These are phyloP conservation scores for Rhizopogon sp. DNA, from an alignment of 768 basidiomycete species.

Conservation along the genomic window DNA sequence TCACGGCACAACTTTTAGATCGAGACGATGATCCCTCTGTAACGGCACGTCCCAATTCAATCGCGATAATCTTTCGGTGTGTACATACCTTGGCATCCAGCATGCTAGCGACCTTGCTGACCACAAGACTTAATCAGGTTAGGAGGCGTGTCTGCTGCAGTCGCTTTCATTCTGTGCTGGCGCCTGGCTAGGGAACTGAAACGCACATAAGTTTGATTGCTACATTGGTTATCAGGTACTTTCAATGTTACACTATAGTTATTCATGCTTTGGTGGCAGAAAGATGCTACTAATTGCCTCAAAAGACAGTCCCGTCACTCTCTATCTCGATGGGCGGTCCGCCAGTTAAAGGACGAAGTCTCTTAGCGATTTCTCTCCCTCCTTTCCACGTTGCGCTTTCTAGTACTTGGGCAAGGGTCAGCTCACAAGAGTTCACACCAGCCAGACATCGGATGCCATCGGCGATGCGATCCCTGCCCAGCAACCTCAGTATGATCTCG, in stretches of 20 bases:
- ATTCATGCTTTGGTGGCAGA: neutral
- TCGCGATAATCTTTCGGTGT: slow-evolving; percentile 77
- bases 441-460: slow-evolving; percentile 60
- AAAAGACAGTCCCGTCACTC: slow-evolving; percentile 84
- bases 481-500: slow-evolving; percentile 2
- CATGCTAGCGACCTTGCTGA: neutral
- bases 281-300: neutral
- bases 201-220: slow-evolving; percentile 26
- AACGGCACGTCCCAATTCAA: slow-evolving; percentile 49
- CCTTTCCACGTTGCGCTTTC: slow-evolving; percentile 98
- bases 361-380: slow-evolving; percentile 86
- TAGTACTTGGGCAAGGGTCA: slow-evolving; percentile 82
- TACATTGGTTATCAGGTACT: neutral
- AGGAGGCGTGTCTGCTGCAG: slow-evolving; percentile 49
- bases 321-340: slow-evolving; percentile 86
- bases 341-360: slow-evolving; percentile 63
- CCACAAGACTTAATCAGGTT: slow-evolving; percentile 31
- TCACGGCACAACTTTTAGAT: slow-evolving; percentile 5
- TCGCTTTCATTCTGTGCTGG: slow-evolving; percentile 52
- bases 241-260: neutral
- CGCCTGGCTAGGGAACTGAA: slow-evolving; percentile 49
- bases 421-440: slow-evolving; percentile 40
- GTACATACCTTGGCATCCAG: slow-evolving; percentile 18
- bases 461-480: slow-evolving; percentile 74
- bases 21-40: slow-evolving; percentile 5